phyloP scores from a whole-genome alignment of 495 filamentous ascomycete genomes.

The Daldinia loculata region DNA sequence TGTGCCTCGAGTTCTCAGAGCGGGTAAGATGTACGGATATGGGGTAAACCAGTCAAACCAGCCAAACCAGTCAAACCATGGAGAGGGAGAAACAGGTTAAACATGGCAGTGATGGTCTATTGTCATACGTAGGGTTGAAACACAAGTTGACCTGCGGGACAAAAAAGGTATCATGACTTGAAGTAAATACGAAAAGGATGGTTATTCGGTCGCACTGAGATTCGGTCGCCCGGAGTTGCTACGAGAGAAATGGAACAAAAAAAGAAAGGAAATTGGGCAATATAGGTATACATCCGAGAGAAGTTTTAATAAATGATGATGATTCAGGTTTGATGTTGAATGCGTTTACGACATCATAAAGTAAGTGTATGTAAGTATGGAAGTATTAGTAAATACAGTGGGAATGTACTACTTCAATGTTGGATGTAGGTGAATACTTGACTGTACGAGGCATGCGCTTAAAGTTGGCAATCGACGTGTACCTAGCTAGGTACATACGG shows the following conservation, averaged over 20 bases:
- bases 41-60: conserved; percentile 21
- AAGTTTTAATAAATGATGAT: conserved; percentile 4
- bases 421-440: not conserved
- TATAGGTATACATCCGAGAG: not conserved
- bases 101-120: conserved; percentile 11
- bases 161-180: conserved; percentile 9
- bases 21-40: conserved; percentile 19
- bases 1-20: not conserved
- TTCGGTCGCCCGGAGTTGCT: not conserved
- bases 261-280: not conserved
- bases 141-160: not conserved
- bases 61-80: conserved; percentile 21
- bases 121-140: conserved; percentile 24
- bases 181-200: not conserved
- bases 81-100: conserved; percentile 15
- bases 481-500: not conserved
- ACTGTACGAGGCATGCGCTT: not conserved
- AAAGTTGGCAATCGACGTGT: conserved; percentile 5
- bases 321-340: not conserved
- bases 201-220: not conserved
- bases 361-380: too few relatives aligned
- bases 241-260: not conserved
- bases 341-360: not conserved
- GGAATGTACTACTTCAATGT: not conserved
- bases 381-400: too few relatives aligned